Conservation (phyloP, 2,329 filamentous ascomycete genomes). For the Phyllosticta capitalensis region DNA sequence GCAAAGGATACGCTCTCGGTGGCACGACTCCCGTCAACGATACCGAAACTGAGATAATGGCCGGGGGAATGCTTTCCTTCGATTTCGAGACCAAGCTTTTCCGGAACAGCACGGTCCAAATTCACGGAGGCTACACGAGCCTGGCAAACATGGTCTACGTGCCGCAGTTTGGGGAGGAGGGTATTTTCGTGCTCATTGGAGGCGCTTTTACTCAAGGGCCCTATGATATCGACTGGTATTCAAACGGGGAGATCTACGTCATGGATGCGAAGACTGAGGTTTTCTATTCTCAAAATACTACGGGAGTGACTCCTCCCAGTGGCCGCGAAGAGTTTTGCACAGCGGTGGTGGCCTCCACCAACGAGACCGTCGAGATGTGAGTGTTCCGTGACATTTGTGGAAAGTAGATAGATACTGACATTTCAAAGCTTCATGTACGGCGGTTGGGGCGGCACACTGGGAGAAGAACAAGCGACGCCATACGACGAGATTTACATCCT, state of each 20-base stretch:
- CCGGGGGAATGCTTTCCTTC: slow-evolving; percentile 10
- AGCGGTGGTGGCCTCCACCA: slow-evolving; percentile 5
- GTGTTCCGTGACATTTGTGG: background rate
- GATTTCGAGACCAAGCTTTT: slow-evolving; percentile 6
- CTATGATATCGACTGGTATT: background rate
- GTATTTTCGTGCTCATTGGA: slow-evolving; percentile 9
- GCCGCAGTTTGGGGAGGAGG: slow-evolving; percentile 10
- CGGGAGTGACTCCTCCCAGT: background rate
- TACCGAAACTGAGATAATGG: background rate
- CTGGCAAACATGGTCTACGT: slow-evolving; percentile 3
- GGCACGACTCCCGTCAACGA: background rate
- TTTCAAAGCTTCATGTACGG: slow-evolving; percentile 5
- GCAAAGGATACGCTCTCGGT: slow-evolving; percentile 11
- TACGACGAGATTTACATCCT: slow-evolving; percentile 12
- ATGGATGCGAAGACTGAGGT: slow-evolving; percentile 2
- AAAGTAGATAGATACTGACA: background rate
- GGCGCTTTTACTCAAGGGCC: background rate
- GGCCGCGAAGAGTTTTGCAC: slow-evolving; percentile 8
- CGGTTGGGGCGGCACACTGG: slow-evolving; percentile 8
- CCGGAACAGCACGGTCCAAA: slow-evolving; percentile 5
- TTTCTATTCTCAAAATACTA: slow-evolving; percentile 5
- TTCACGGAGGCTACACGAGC: slow-evolving; percentile 3
- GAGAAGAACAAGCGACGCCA: background rate
- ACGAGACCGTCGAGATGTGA: slow-evolving; percentile 8
- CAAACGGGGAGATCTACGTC: background rate